These are phyloP conservation scores for Moelleriella libera DNA, from an alignment of 2,329 filamentous ascomycete species.

Conservation along the genomic window DNA sequence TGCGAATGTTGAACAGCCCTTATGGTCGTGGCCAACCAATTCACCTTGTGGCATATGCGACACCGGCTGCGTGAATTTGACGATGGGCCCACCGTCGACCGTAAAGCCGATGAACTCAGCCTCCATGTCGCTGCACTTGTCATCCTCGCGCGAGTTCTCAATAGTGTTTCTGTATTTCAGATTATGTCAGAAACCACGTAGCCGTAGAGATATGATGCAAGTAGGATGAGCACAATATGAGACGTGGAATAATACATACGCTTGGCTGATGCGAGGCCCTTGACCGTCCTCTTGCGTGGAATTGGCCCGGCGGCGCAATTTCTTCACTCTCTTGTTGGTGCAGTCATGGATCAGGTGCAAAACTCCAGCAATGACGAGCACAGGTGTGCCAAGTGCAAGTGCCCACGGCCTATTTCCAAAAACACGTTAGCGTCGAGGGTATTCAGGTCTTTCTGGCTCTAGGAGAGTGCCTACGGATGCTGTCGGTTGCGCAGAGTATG, in stretches of 20 bases:
- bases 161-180: conserved; percentile 19
- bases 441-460: too few relatives aligned
- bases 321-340: conserved; percentile 20
- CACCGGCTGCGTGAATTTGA: conserved; percentile 24
- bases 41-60: conserved; percentile 16
- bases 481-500: conserved; percentile 33
- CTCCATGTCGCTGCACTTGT: conserved; percentile 15
- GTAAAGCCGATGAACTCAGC: conserved; percentile 29
- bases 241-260: conserved; percentile 16
- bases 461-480: conserved; percentile 29
- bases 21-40: conserved; percentile 20
- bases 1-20: conserved; percentile 22
- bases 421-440: neutral
- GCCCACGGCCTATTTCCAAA: conserved; percentile 32
- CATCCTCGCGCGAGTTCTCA: conserved; percentile 17
- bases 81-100: conserved; percentile 28
- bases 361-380: conserved; percentile 42
- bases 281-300: conserved; percentile 10
- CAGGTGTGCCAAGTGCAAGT: conserved; percentile 43
- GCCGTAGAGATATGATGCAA: too few relatives aligned
- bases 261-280: conserved; percentile 26
- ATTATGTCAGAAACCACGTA: neutral
- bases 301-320: conserved; percentile 11
- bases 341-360: conserved; percentile 32
- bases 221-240: too few relatives aligned